Conservation (phyloP, 495 filamentous ascomycete species). For the Penicillium antarcticum region DNA sequence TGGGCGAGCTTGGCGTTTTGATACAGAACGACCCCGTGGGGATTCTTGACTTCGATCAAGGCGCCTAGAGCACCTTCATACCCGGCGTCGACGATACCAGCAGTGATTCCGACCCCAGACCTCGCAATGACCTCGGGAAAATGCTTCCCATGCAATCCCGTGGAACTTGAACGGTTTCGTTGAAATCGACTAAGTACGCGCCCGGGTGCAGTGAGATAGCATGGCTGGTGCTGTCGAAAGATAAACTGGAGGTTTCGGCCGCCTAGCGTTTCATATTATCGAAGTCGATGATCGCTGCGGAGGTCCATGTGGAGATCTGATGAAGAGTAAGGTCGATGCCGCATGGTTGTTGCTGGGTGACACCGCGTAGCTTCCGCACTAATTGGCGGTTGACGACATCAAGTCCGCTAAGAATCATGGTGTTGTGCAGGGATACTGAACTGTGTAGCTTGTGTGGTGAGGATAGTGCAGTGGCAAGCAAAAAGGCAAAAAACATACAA, state of each 20-base stretch:
- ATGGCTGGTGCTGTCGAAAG: slow-evolving; percentile 13
- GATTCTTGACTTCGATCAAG: slow-evolving; percentile 42
- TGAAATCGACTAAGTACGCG: slow-evolving; percentile 44
- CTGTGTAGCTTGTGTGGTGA: too few relatives aligned
- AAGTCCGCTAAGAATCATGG: too few relatives aligned
- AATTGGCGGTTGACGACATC: too few relatives aligned
- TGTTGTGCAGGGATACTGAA: too few relatives aligned
- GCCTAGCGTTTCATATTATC: slow-evolving; percentile 35
- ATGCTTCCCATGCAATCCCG: slow-evolving; percentile 37
- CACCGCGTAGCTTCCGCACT: not conserved
- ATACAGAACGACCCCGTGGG: slow-evolving; percentile 28
- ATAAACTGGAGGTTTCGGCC: slow-evolving; percentile 21
- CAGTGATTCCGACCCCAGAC: slow-evolving; percentile 34
- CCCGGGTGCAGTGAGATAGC: slow-evolving; percentile 25
- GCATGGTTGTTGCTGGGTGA: slow-evolving; percentile 35
- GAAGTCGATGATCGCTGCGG: slow-evolving; percentile 42
- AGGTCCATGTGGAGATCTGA: slow-evolving; percentile 32
- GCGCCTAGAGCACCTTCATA: slow-evolving; percentile 46
- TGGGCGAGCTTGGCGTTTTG: slow-evolving; percentile 40
- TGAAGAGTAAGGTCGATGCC: slow-evolving; percentile 41
- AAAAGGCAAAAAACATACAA: too few relatives aligned
- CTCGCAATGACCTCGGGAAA: slow-evolving; percentile 37
- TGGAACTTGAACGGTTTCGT: slow-evolving; percentile 41
- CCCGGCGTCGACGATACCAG: slow-evolving; percentile 45
- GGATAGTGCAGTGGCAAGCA: too few relatives aligned